Percentiles rank a stretch among this genome's conserved stretches.
Evolutionary conservation across 129 eudicot species (phyloP).

Genomic region (Gnaphalium uliginosum): DNA sequence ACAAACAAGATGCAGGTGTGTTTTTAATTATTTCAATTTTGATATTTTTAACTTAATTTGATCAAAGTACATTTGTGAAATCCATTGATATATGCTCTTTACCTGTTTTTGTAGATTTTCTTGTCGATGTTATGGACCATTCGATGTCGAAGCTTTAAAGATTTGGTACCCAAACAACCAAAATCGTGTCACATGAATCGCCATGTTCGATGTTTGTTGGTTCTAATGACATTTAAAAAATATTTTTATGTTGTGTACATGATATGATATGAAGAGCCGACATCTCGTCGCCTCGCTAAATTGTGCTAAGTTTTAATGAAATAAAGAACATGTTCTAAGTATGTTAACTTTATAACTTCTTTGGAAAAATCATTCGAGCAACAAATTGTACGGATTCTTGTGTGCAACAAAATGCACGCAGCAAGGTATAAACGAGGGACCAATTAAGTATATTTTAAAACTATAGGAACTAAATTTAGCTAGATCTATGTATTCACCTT

Average conservation of each 20-base stretch:
- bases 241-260: not conserved
- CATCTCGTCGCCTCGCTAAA: slow-evolving; percentile 47
- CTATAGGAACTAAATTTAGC: too few relatives aligned
- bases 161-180: not conserved
- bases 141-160: slow-evolving; percentile 53
- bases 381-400: too few relatives aligned
- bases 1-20: slow-evolving; percentile 77
- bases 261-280: slow-evolving; percentile 34
- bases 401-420: too few relatives aligned
- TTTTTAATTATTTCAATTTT: not conserved
- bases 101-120: slow-evolving; percentile 28
- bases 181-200: not conserved
- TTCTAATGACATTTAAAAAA: not conserved
- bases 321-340: not conserved
- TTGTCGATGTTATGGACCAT: slow-evolving; percentile 65
- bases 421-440: too few relatives aligned
- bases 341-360: too few relatives aligned
- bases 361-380: too few relatives aligned
- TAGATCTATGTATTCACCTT: too few relatives aligned
- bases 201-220: not conserved
- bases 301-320: not conserved
- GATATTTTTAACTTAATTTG: not conserved
- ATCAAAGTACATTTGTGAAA: not conserved
- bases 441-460: too few relatives aligned
- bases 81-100: not conserved